phyloP scores from a whole-genome alignment of 371 early-diverging fungal genomes.

The Parasitella parasitica region DNA sequence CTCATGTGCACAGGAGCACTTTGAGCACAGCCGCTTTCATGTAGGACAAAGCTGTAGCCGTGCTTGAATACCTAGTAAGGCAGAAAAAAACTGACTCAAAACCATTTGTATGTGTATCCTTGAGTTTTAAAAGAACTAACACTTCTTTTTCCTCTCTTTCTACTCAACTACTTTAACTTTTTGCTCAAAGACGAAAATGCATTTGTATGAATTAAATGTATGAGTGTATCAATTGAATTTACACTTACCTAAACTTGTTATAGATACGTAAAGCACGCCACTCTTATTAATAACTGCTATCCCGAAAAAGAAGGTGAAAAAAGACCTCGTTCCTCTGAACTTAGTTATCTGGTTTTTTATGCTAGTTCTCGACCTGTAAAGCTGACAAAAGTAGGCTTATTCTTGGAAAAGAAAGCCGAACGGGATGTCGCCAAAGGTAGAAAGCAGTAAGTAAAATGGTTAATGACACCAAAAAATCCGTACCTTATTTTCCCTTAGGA shows the following conservation, averaged over 20 bases:
- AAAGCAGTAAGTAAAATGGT: conserved; percentile 45
- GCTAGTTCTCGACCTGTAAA: conserved; percentile 89
- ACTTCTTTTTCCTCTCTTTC: conserved; percentile 8
- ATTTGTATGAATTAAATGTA: conserved; percentile 31
- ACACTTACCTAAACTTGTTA: not conserved
- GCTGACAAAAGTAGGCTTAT: conserved; percentile 87
- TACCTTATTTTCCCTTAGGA: conserved; percentile 12
- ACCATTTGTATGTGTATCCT: not conserved
- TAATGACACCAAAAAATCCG: not conserved
- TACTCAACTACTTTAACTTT: conserved; percentile 9
- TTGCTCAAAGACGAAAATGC: conserved; percentile 22
- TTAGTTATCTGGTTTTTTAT: conserved; percentile 90
- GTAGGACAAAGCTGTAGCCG: not conserved
- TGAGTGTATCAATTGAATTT: not conserved
- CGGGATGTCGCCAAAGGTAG: conserved; percentile 66
- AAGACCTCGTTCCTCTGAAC: conserved; percentile 80
- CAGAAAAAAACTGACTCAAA: conserved; percentile 3
- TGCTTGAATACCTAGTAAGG: not conserved
- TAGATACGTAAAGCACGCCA: conserved; percentile 85
- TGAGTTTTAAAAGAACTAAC: not conserved
- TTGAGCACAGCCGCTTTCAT: not conserved
- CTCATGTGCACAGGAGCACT: no score
- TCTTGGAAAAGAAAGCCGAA: conserved; percentile 75
- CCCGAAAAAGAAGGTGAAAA: conserved; percentile 80
- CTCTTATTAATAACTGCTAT: conserved; percentile 90